These are phyloP conservation scores for Cystofilobasidium capitatum DNA, from an alignment of 768 basidiomycete genomes.

Conservation along the genomic window DNA sequence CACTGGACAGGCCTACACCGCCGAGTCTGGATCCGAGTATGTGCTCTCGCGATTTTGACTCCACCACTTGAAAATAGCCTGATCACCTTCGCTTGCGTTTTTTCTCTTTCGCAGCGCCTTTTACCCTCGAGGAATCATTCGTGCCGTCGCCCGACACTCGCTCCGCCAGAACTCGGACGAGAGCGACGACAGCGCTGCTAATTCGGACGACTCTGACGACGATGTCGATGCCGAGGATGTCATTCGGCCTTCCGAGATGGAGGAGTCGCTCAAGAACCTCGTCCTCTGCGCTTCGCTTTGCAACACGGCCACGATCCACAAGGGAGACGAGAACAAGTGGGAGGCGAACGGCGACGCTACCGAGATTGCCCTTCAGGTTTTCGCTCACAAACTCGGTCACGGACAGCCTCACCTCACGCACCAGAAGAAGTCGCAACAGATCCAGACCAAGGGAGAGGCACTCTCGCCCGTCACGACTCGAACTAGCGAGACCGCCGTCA, in stretches of 20 bases:
- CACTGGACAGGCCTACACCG: slow-evolving; percentile 35
- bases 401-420: slow-evolving; percentile 42
- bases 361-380: slow-evolving; percentile 27
- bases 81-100: background rate
- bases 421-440: slow-evolving; percentile 26
- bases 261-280: slow-evolving; percentile 34
- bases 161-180: slow-evolving; percentile 19
- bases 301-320: slow-evolving; percentile 42
- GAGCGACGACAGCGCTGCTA: slow-evolving; percentile 27
- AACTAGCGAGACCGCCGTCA: slow-evolving; percentile 10
- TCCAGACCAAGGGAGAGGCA: slow-evolving; percentile 29
- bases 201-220: slow-evolving; percentile 28
- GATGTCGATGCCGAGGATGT: slow-evolving; percentile 35
- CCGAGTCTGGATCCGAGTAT: slow-evolving; percentile 37
- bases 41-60: background rate
- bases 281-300: slow-evolving; percentile 41
- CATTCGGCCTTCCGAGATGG: slow-evolving; percentile 27
- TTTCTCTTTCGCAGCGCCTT: slow-evolving; percentile 28
- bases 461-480: slow-evolving; percentile 14
- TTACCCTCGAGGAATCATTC: slow-evolving; percentile 39
- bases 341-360: slow-evolving; percentile 51
- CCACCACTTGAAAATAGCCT: too few relatives aligned
- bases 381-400: slow-evolving; percentile 47
- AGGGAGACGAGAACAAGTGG: slow-evolving; percentile 41
- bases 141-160: slow-evolving; percentile 25